Evolutionary conservation across 257 asterid species (phyloP), one percentile per base, ranked within the genome.

Genomic region (Penstemon davidsonii): DNA sequence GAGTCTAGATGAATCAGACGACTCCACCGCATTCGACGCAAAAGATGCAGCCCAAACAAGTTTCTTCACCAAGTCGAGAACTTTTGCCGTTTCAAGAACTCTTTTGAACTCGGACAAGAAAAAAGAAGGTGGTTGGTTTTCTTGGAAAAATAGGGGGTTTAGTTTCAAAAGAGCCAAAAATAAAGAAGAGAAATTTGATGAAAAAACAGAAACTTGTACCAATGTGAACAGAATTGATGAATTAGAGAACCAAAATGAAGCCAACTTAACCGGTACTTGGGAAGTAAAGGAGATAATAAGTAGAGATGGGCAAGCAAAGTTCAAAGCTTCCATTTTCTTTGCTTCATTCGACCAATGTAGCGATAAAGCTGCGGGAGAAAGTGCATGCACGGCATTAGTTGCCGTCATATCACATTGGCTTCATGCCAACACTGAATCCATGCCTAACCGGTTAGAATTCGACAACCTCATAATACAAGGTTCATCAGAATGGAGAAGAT

Each of bases 281-380:
- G 85, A 81, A 82, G 72, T 70, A 7, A 85, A 68, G 73, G 92
- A 89, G 73, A 3, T 87, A 10, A 43, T 67, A 0, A 85, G 95
- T 55, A 75, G 96, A 81, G 96, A 89, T 64, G 88, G 95, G 2
- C 69, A 71, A 59, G 70, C 79, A 42, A 82, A 66, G 80, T 84
- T 85, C 53, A 87, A 76, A 74, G 79, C 89, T 44, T 13, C 65
- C 11, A 81, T 82, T 46, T 87, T 79, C 89, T 79, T 87, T 4
- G 95, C 95, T 45, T 82, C 95, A 8, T 89, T 89, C 64, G 91
- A 89, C 76, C 96, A 89, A 53, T 73, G 92, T 13, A 85, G 92
- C 69, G 79, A 79, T 44, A 74, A 84, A 57, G 96, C 92, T 3
- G 86, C 89, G 8, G 96, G 96, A 12, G 91, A 81, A 62, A 81